Conservation (phyloP, 2,329 filamentous ascomycete species). For the Stemphylium beticola region DNA sequence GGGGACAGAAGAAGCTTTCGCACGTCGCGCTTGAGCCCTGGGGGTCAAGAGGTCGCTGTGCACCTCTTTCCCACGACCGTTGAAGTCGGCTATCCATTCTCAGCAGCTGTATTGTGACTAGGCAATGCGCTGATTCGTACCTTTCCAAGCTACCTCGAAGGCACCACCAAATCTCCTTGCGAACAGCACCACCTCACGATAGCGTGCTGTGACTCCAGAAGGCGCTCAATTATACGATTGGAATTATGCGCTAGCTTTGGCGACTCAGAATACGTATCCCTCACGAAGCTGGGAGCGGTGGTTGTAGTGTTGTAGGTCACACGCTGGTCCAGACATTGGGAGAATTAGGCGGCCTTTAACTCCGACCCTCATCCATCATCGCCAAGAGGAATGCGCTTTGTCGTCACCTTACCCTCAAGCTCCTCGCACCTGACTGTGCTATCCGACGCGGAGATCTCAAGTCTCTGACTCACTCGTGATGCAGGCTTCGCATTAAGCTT, state of each 20-base stretch:
- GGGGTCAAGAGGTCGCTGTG: not conserved
- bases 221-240: not conserved
- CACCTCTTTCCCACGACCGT: not conserved
- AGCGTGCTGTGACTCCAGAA: not conserved
- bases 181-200: conserved; percentile 5
- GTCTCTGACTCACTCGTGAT: conserved; percentile 20
- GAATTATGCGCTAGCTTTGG: conserved; percentile 8
- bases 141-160: conserved; percentile 6
- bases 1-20: not conserved
- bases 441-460: conserved; percentile 6
- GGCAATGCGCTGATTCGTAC: conserved; percentile 4
- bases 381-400: conserved; percentile 15
- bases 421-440: conserved; percentile 9
- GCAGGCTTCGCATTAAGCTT: not conserved
- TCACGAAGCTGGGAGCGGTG: not conserved
- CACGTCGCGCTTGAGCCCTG: not conserved
- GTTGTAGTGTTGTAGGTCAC: conserved; percentile 8
- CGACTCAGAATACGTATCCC: conserved; percentile 3
- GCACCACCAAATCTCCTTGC: conserved; percentile 5
- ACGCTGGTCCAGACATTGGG: conserved; percentile 7
- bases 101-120: conserved; percentile 5
- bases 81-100: not conserved
- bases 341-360: conserved; percentile 27
- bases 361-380: conserved; percentile 18
- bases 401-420: conserved; percentile 9